Evolutionary conservation across 306 rosid species (phyloP).

Genomic region (Alnus glutinosa): DNA sequence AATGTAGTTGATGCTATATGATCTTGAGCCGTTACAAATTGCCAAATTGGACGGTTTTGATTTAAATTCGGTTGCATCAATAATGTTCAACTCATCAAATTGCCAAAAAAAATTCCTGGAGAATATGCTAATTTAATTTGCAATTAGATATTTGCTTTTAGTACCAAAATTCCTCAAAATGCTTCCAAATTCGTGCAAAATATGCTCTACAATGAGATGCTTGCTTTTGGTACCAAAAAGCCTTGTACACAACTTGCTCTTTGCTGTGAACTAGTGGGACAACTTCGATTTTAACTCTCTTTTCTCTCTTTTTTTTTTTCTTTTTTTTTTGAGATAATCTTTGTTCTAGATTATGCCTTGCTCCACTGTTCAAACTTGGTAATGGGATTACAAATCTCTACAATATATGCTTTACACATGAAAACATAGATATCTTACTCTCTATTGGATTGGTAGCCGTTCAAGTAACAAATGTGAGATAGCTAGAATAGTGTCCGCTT

Average conservation of each 20-base stretch:
- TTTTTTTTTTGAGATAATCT: not conserved
- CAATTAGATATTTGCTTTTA: not conserved
- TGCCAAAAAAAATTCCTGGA: not conserved
- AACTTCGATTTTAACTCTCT: not conserved
- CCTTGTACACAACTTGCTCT: not conserved
- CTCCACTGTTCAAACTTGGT: conserved; percentile 20
- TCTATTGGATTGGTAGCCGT: no score
- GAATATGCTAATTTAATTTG: not conserved
- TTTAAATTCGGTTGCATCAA: not conserved
- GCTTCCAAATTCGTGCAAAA: not conserved
- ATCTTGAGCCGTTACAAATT: not conserved
- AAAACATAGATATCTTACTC: not conserved
- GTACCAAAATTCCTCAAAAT: not conserved
- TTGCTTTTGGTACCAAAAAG: not conserved
- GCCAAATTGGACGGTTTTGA: not conserved
- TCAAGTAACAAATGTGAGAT: no score
- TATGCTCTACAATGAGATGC: not conserved
- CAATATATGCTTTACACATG: not conserved
- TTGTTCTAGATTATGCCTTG: not conserved
- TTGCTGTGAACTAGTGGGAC: not conserved
- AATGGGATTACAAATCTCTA: not conserved
- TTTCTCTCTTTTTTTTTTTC: no score
- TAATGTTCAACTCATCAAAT: not conserved
- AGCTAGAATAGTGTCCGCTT: no score
- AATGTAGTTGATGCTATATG: not conserved